These are phyloP conservation scores for Coemansia sp. DNA, from an alignment of 192 early-diverging fungal genomes.

Conservation along the genomic window DNA sequence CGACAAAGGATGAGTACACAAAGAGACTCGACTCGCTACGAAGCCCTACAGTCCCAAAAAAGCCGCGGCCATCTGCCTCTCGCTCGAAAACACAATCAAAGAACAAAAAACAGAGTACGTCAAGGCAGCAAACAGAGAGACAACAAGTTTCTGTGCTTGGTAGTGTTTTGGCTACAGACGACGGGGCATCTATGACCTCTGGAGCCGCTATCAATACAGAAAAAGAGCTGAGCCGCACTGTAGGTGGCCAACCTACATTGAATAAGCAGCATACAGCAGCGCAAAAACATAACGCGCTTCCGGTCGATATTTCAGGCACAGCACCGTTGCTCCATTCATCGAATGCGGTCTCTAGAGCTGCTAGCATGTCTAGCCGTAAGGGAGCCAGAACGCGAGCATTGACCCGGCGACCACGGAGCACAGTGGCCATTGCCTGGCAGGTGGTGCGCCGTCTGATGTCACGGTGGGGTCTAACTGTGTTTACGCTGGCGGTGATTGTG, in stretches of 20 bases:
- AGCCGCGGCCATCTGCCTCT: constrained; percentile 4
- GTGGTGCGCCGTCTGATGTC: constrained; percentile 46
- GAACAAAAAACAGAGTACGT: constrained; percentile 10
- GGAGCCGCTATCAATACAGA: no score
- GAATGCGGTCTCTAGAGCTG: not conserved
- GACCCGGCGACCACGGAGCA: constrained; percentile 25
- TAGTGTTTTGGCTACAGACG: no score
- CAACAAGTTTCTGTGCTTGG: no score
- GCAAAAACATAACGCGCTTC: no score
- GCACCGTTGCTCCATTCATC: not conserved
- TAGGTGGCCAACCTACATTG: no score
- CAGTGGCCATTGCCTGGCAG: constrained; percentile 21
- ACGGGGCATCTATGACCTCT: no score
- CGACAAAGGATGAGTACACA: constrained; percentile 25
- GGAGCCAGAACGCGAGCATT: constrained; percentile 13
- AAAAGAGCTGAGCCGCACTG: no score
- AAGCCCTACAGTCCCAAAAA: constrained; percentile 17
- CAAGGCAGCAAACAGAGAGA: not conserved
- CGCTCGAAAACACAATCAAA: constrained; percentile 2
- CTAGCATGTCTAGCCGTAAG: not conserved
- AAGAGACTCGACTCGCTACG: constrained; percentile 38
- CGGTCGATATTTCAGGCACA: not conserved
- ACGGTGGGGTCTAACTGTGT: constrained; percentile 46
- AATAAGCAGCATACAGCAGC: no score
- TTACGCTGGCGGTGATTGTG: constrained; percentile 34